Evolutionary conservation across 139 green algal genomes (phyloP).

Genomic region (Nannochloris sp.): DNA sequence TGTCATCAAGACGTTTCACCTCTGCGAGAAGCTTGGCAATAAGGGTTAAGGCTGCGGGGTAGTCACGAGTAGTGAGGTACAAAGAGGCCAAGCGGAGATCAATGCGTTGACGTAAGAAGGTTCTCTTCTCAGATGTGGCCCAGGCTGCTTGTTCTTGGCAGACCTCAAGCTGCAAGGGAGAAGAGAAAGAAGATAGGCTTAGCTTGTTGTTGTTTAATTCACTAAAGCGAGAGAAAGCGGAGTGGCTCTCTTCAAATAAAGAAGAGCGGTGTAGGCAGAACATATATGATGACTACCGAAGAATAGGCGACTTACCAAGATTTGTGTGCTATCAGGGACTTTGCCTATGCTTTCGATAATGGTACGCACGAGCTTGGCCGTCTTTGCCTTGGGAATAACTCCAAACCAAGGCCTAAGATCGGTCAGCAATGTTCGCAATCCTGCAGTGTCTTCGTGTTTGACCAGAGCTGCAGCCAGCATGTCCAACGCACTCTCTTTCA

Average conservation of each 20-base stretch:
- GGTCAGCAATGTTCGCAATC: constrained; percentile 66
- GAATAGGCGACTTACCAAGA: constrained; percentile 61
- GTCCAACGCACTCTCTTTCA: constrained; percentile 66
- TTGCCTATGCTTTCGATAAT: constrained; percentile 91
- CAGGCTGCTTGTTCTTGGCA: constrained; percentile 93
- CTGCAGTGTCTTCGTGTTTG: constrained; percentile 56
- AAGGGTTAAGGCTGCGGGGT: constrained; percentile 60
- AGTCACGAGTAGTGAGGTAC: constrained; percentile 77
- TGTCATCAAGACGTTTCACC: constrained; percentile 97
- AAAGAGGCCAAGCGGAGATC: constrained; percentile 78
- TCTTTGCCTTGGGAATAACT: constrained; percentile 95
- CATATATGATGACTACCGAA: background rate
- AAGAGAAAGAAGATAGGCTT: background rate
- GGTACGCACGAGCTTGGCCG: constrained; percentile 91
- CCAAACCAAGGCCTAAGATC: constrained; percentile 83
- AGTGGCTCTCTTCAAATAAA: background rate
- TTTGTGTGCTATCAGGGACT: constrained; percentile 71
- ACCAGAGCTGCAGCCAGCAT: constrained; percentile 23
- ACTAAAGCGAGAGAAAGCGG: background rate
- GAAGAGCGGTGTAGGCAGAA: background rate
- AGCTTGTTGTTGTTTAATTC: background rate
- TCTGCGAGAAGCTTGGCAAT: constrained; percentile 82
- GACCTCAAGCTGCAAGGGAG: constrained; percentile 65
- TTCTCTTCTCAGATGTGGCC: constrained; percentile 89
- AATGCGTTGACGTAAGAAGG: constrained; percentile 94